These are phyloP conservation scores for Rhytidhysteron rufulum DNA, from an alignment of 2,329 filamentous ascomycete genomes.

Conservation along the genomic window DNA sequence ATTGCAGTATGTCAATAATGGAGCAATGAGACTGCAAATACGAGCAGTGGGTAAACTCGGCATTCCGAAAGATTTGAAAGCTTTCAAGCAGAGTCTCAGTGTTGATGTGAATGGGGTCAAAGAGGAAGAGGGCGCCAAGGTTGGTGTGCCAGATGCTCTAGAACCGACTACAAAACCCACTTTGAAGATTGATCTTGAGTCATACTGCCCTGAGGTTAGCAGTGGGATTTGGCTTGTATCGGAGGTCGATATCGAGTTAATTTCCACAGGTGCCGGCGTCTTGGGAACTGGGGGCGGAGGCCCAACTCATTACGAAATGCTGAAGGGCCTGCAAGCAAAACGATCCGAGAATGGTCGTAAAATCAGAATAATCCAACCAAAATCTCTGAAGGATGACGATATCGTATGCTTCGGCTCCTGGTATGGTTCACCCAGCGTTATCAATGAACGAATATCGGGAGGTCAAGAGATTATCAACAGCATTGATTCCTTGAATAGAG, in stretches of 20 bases:
- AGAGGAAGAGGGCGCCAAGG: conserved; percentile 15
- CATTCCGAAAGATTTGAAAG: too few species aligned
- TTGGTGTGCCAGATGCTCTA: conserved; percentile 13
- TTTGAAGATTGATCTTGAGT: conserved; percentile 22
- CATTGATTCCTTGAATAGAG: too few species aligned
- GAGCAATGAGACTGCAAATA: conserved; percentile 49
- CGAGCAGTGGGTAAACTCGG: conserved; percentile 54
- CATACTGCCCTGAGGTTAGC: conserved; percentile 39
- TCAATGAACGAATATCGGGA: conserved; percentile 41
- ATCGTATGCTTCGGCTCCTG: conserved; percentile 44
- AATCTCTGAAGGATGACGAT: conserved; percentile 42
- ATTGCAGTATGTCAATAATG: conserved; percentile 53
- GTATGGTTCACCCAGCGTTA: conserved; percentile 42
- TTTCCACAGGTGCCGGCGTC: conserved; percentile 47
- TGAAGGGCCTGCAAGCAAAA: conserved; percentile 41
- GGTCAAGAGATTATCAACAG: conserved; percentile 30
- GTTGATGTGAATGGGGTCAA: conserved; percentile 22
- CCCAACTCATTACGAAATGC: conserved; percentile 42
- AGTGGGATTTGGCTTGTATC: conserved; percentile 43
- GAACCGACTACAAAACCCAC: conserved; percentile 3
- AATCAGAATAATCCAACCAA: conserved; percentile 40
- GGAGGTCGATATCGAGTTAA: conserved; percentile 43
- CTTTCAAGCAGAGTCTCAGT: conserved; percentile 22
- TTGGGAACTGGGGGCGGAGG: conserved; percentile 48
- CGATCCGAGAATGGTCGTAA: conserved; percentile 36